Evolutionary conservation across 1,284 basidiomycete species (phyloP).

Genomic region (Takashimella koratensis): DNA sequence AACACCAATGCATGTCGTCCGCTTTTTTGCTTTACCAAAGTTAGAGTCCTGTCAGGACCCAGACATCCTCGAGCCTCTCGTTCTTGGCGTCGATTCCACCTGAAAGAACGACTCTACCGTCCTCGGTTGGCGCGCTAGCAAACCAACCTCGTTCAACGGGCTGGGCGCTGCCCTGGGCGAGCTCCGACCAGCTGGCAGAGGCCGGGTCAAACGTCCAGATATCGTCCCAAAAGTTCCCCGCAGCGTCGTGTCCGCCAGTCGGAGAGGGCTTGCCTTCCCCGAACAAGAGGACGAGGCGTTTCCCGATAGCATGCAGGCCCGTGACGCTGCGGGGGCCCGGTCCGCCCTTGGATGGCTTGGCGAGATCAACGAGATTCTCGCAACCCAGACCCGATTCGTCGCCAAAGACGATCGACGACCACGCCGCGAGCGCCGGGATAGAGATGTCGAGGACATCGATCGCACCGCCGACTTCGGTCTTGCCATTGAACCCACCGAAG

Average conservation of each 20-base stretch:
- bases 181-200: conserved; percentile 15
- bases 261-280: conserved; percentile 33
- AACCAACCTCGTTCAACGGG: conserved; percentile 45
- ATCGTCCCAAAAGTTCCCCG: conserved; percentile 35
- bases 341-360: background rate
- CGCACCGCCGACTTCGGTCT: conserved; percentile 28
- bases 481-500: conserved; percentile 33
- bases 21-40: too few relatives aligned
- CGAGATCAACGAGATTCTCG: conserved; percentile 2
- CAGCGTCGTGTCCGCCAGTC: conserved; percentile 32
- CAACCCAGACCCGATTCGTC: conserved; percentile 12
- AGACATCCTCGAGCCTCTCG: conserved; percentile 36
- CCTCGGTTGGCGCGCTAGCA: conserved; percentile 18
- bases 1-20: too few relatives aligned
- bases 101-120: conserved; percentile 30
- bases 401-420: conserved; percentile 8
- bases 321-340: conserved; percentile 26
- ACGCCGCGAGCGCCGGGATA: conserved; percentile 7
- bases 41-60: conserved; percentile 38
- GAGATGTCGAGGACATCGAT: conserved; percentile 26
- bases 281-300: conserved; percentile 16
- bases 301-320: conserved; percentile 15
- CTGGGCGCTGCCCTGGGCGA: conserved; percentile 1
- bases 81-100: conserved; percentile 44
- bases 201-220: conserved; percentile 24